A percentile compares a stretch with the other conserved stretches of the same genome.
Evolutionary conservation across 495 filamentous ascomycete species (phyloP).

Genomic region (Endocarpon pusillum): DNA sequence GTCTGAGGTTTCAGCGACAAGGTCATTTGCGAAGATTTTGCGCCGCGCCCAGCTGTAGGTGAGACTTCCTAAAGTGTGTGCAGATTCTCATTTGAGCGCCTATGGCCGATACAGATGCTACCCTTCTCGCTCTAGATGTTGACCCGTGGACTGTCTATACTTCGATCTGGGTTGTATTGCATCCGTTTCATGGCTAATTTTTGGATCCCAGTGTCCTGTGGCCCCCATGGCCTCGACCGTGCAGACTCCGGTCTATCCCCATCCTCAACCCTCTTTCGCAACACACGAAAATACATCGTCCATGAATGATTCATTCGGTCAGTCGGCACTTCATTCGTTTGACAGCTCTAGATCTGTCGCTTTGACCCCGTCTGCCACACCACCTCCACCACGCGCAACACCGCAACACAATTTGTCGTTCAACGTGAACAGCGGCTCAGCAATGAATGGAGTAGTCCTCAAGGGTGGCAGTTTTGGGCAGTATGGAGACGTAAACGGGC

Average conservation of each 20-base stretch:
- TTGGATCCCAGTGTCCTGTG: too few relatives aligned
- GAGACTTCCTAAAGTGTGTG: too few relatives aligned
- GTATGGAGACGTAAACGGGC: constrained; percentile 33
- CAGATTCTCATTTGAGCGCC: too few relatives aligned
- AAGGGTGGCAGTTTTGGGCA: constrained; percentile 22
- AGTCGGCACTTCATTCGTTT: constrained; percentile 32
- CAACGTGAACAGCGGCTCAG: constrained; percentile 24
- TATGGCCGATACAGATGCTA: too few relatives aligned
- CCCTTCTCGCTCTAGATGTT: too few relatives aligned
- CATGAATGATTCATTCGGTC: constrained; percentile 24
- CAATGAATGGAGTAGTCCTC: constrained; percentile 18
- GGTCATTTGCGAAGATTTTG: too few relatives aligned
- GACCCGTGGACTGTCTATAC: too few relatives aligned
- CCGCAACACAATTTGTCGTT: constrained; percentile 29
- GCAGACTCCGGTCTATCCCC: constrained; percentile 15
- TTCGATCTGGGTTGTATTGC: too few relatives aligned
- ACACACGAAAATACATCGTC: constrained; percentile 25
- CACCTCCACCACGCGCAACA: constrained; percentile 25
- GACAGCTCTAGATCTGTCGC: constrained; percentile 33
- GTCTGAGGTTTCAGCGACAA: too few relatives aligned
- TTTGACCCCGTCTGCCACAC: constrained; percentile 37
- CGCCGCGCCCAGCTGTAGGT: too few relatives aligned
- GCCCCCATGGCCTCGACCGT: constrained; percentile 33
- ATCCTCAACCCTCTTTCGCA: constrained; percentile 25
- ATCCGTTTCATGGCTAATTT: too few relatives aligned